Evolutionary conservation across 305 asterid genomes (phyloP).

Genomic region (Rubia peregrina): DNA sequence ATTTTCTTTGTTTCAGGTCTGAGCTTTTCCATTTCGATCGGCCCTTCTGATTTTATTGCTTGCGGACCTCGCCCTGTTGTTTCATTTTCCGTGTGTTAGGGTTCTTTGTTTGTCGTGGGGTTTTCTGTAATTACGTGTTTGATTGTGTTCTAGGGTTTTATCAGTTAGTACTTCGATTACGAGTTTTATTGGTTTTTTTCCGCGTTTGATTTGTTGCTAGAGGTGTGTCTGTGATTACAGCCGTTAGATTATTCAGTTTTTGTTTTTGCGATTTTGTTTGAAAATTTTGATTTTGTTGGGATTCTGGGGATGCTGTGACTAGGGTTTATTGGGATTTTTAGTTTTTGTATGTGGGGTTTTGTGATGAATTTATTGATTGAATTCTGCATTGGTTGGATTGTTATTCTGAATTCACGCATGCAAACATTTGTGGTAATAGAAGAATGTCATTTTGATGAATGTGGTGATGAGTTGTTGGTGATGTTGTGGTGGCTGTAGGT

Average conservation of each 20-base stretch:
- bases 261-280: conserved; percentile 4
- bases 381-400: conserved; percentile 5
- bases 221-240: not conserved
- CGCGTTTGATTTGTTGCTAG: not conserved
- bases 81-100: conserved; percentile 10
- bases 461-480: conserved; percentile 2
- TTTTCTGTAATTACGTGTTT: conserved; percentile 12
- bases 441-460: not conserved
- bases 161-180: conserved; percentile 5
- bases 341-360: conserved; percentile 21
- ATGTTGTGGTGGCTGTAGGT: conserved; percentile 31
- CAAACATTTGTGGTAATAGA: not conserved
- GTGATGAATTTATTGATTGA: conserved; percentile 11
- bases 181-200: conserved; percentile 6
- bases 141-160: conserved; percentile 6
- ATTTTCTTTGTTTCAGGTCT: conserved; percentile 26
- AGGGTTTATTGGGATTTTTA: conserved; percentile 31
- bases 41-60: conserved; percentile 5
- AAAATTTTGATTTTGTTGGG: not conserved
- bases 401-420: not conserved
- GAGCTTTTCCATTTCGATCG: conserved; percentile 21
- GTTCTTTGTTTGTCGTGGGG: conserved; percentile 17
- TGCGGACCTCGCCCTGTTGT: not conserved
- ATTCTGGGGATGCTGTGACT: conserved; percentile 18
- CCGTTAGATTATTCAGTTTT: not conserved